Evolutionary conservation across 805 yeast genomes (phyloP), one percentile per base, ranked within the genome.

Genomic region (Wickerhamiella brachini): DNA sequence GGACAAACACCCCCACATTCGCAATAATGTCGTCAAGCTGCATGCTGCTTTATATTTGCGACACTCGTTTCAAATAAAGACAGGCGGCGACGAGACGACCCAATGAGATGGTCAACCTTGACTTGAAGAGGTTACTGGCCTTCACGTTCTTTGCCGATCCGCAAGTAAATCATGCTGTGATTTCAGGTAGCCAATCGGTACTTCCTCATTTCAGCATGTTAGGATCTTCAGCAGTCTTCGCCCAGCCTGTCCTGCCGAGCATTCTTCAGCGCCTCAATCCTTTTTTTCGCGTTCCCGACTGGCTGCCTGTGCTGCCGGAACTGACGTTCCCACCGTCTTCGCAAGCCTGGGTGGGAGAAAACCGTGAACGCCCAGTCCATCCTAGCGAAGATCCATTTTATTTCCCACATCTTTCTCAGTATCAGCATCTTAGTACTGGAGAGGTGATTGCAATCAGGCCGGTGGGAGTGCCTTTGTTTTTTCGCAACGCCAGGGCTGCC

Each of bases 401-500:
- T 15, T 29, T 29, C 12, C 34, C 34, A 12, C 34, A 29, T 29
- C 34, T 12, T 29, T 29, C 34, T 29, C 34, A 29, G 34, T 29
- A 29, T 12, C 34, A 29, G 34, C 15, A 29, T 29, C 34, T 29
- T 3, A 29, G 12, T 12, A 7, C 34, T 29, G 34, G 34, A 5
- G 34, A 29, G 34, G 15, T 29, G 3, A 29, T 29, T 29, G 34
- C 34, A 12, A 29, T 29, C 34, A 7, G 34, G 34, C 34, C 34
- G 3, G 34, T 29, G 12, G 34, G 34, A 9, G 34, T 29, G 12
- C 34, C 34, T 7, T 29, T 29, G 12, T 29, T 29, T 9, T 29
- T 29, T 54, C 49, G 24, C 39, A 51, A 23, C 12, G 34, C 34
- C 12, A 4, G 34, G 12, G 34, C 34, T 3, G 61, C 62, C 18